Evolutionary conservation across 306 rosid species (phyloP).

Genomic region (Vigna nakashimae): DNA sequence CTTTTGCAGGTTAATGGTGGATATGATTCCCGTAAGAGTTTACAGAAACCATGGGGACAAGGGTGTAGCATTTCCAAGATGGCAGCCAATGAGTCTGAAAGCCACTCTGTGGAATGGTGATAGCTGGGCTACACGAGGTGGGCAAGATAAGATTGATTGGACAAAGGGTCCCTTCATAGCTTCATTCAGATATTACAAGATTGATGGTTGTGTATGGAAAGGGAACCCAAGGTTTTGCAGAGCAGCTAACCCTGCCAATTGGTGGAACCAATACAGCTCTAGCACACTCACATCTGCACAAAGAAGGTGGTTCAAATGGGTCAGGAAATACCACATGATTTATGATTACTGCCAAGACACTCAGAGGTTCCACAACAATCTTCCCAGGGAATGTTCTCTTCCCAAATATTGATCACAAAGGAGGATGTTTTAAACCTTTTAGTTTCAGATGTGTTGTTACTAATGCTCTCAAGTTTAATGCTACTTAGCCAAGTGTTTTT

Average conservation of each 20-base stretch:
- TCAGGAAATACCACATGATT: constrained; percentile 72
- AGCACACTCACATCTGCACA: constrained; percentile 60
- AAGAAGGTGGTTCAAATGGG: constrained; percentile 86
- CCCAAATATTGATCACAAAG: constrained; percentile 67
- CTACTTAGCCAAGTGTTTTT: neutral
- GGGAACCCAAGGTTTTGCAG: constrained; percentile 89
- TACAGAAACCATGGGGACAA: constrained; percentile 89
- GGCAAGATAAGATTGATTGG: constrained; percentile 88
- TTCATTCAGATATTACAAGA: constrained; percentile 68
- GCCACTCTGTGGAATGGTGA: constrained; percentile 82
- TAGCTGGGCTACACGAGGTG: constrained; percentile 94
- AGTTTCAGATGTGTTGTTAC: constrained; percentile 17
- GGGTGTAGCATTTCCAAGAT: constrained; percentile 79
- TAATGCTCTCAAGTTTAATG: neutral
- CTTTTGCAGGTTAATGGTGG: constrained; percentile 77
- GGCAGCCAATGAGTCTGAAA: constrained; percentile 94
- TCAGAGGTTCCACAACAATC: constrained; percentile 70
- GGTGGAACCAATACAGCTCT: constrained; percentile 77
- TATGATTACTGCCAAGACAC: constrained; percentile 85
- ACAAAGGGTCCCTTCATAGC: constrained; percentile 77
- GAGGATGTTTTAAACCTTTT: constrained; percentile 5
- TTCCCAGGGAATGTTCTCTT: constrained; percentile 87
- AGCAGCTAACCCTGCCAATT: constrained; percentile 60
- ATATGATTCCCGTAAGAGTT: constrained; percentile 79
- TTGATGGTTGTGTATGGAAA: constrained; percentile 85